Evolutionary conservation across 2,329 filamentous ascomycete genomes (phyloP), one percentile per base, ranked within the genome.

Genomic region (Teratosphaeria pseudoeucalypti): DNA sequence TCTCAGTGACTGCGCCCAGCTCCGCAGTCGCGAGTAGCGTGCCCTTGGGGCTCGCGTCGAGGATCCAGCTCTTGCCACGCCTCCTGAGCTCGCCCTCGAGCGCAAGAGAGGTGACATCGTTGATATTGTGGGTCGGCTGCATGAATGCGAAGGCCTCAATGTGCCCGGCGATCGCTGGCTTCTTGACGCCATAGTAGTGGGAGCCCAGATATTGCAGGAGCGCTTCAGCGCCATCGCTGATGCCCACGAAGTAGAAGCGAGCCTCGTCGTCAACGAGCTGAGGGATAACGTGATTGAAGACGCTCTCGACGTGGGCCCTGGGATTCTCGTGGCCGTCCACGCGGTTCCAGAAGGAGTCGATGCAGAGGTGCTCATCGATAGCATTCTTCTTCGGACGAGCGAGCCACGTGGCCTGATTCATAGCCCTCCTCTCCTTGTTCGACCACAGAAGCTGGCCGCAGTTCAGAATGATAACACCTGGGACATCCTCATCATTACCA

Each of bases 381-480:
- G 85, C 80, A 14, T 10, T 37, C 3, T 59, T 12, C 65, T 86
- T 81, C 0, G 86, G 85, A 53, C 87, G 74, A 1, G 78, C 78
- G 7, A 77, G 70, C 78, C 86, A 88, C 2, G 79, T 80, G 0
- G 70, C 69, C 1, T 79, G 71, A 0, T 83, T 88, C 62, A 95
- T 77, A 0, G 84, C 78, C 55, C 81, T 80, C 57, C 79, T 74
- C 1, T 80, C 80, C 57, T 82, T 80, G 49, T 88, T 83, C 71
- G 88, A 89, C 85, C 90, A 96, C 67, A 86, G 78, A 19, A 89
- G 76, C 74, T 95, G 85, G 4, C 89, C 90, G 3, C 84, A 79
- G 70, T 96, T 96, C 54, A 90, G 83, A 29, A 96, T 76, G 32
- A 96, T 75, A 59, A 96, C 75, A 2, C 82, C 87, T 0, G 81